Percentiles rank a stretch among this genome's conserved stretches.
phyloP scores from a whole-genome alignment of 192 early-diverging fungal genomes.

The Backusella tarrabulga region DNA sequence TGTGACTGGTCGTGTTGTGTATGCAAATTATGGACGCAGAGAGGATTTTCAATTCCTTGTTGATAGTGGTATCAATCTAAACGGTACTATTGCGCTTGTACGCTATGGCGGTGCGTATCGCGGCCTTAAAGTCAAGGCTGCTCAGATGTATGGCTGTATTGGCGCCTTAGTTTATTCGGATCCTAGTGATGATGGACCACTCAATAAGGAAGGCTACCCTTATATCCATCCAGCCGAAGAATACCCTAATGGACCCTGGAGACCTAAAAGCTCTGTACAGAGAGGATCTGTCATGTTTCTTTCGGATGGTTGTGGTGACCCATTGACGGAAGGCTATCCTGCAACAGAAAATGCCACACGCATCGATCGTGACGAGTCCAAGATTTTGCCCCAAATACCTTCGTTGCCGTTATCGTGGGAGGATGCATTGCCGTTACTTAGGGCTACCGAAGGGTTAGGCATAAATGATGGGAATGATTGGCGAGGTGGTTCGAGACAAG shows the following conservation, averaged over 20 bases:
- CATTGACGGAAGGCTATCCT: slow-evolving; percentile 61
- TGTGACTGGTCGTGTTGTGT: slow-evolving; percentile 56
- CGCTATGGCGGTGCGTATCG: slow-evolving; percentile 60
- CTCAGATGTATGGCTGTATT: slow-evolving; percentile 49
- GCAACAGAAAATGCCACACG: slow-evolving; percentile 50
- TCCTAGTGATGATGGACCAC: slow-evolving; percentile 60
- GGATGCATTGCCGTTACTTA: slow-evolving; percentile 60
- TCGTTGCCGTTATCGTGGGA: slow-evolving; percentile 62
- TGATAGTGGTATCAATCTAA: slow-evolving; percentile 42
- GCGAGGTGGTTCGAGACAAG: slow-evolving; percentile 50
- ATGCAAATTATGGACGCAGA: slow-evolving; percentile 64
- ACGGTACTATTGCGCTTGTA: slow-evolving; percentile 54
- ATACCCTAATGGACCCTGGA: slow-evolving; percentile 40
- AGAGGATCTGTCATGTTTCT: slow-evolving; percentile 57
- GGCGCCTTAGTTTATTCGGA: slow-evolving; percentile 66
- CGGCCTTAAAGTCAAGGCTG: slow-evolving; percentile 60
- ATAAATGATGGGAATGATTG: slow-evolving; percentile 27
- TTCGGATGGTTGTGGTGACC: slow-evolving; percentile 54
- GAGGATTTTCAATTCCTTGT: slow-evolving; percentile 54
- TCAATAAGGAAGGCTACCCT: slow-evolving; percentile 19
- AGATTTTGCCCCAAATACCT: slow-evolving; percentile 52
- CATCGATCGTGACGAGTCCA: slow-evolving; percentile 41
- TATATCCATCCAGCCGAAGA: slow-evolving; percentile 15
- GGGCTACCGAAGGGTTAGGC: slow-evolving; percentile 51
- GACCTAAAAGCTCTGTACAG: slow-evolving; percentile 56